Conservation (phyloP, 108 stramenopile species). For the Nannochloropsis granulata region DNA sequence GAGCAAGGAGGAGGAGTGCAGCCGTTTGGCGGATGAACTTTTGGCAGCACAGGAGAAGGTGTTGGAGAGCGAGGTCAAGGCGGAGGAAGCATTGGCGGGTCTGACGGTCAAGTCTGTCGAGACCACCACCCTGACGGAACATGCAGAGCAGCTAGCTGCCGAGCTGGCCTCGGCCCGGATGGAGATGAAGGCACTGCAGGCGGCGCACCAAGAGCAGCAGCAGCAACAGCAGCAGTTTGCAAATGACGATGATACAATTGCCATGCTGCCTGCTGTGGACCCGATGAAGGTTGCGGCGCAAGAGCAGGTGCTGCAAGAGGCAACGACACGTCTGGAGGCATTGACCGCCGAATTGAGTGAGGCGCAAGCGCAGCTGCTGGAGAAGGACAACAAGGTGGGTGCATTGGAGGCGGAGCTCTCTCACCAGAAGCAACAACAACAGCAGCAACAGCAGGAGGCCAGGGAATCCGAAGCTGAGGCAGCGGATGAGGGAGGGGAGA, state of each 20-base stretch:
- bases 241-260: background rate
- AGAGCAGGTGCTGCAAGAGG: conserved; percentile 6
- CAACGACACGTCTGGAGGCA: conserved; percentile 5
- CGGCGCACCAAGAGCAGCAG: background rate
- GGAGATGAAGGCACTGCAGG: background rate
- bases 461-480: background rate
- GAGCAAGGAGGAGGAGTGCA: background rate
- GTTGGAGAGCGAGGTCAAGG: background rate
- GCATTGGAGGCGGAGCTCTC: background rate
- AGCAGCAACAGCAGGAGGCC: background rate
- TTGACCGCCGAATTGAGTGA: background rate
- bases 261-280: conserved; percentile 4
- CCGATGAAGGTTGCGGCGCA: background rate
- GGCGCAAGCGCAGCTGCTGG: background rate
- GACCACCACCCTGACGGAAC: background rate
- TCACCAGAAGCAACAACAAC: background rate
- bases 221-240: background rate
- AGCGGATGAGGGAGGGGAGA: background rate
- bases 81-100: background rate
- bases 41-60: background rate
- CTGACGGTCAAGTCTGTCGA: no score
- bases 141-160: background rate
- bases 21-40: background rate
- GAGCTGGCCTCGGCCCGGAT: background rate
- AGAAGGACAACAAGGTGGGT: background rate